Base-by-base conservation (phyloP, 495 filamentous ascomycete genomes). In the Penicillium lagena region DNA sequence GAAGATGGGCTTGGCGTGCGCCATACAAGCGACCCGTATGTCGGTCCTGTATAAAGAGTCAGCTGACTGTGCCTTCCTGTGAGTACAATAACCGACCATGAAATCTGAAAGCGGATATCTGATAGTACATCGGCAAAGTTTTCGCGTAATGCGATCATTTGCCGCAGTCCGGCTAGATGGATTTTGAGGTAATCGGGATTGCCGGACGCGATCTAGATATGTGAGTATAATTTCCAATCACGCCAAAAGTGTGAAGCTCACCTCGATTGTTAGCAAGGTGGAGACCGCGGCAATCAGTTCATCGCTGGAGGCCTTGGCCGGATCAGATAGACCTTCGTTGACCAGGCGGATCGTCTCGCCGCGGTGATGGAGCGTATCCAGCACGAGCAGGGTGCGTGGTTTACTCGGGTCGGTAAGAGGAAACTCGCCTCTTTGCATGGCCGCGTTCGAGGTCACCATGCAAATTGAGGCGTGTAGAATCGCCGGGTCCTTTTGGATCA, bases 291-390 rank as follows among this genome's bases (percentile, higher is more conserved):
- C 67, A 42, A 73, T 72, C 47, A 70, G 46, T 30, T 63, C 67
- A 57, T 73, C 68, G 51, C 70, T 73, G 7, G 67, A 52, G 9
- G 68, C 68, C 38, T 67, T 71, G 32, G 62, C 52, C 22, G 65
- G 63, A 38, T 69, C 64, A 12, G 70, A 73, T 13, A 73, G 45
- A 1, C 67, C 64, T 30, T 69, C 62, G 39, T 73, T 72, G 30
- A 73, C 68, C 37, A 73, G 49, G 17, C 64, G 53, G 41, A 73
- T 73, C 8, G 70, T 73, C 47, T 72, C 67, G n/a, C 68, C 70
- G 7, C 68, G 62, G 30, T 72, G 68, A 36, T 71, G 67, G 29
- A 70, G 65, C 1, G 65, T 65, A 43, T 73, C 70, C 10, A 73
- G 57, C 35, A 73, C 54, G 7, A 72, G 54, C 13, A 49, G 50